Evolutionary conservation across 148 eudicot species (phyloP), one percentile per base, ranked within the genome.

Genomic region (Rhododendron williamsianum): DNA sequence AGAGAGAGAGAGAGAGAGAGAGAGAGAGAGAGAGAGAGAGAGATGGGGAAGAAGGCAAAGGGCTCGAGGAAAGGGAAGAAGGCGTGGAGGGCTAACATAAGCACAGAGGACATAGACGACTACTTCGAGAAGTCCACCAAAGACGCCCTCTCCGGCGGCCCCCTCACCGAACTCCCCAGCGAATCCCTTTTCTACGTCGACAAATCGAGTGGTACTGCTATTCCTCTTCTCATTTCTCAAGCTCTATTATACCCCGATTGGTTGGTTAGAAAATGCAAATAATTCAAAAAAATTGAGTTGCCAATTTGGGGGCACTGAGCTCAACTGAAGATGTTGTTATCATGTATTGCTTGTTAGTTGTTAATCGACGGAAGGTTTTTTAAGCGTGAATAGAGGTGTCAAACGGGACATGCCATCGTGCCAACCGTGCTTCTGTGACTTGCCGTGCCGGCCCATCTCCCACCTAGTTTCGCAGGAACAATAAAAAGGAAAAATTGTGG

Each of bases 101-200:
- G 96, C 90, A 91, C 99, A 0, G 89, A 90, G 76, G 99, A 93
- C 82, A 84, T 96, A 54, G 96, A 92, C 45, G 92, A 94, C 23
- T 94, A 84, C 90, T 92, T 88, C 79, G 97, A 96, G 76, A 92
- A 94, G 54, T 25, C 97, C 18, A 95, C 96, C 12, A 94, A 94
- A 67, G 99, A 96, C 82, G 98, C 98, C 30, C 94, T 92, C 87
- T 91, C 99, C 58, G 99, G 99, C 25, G 99, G 99, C 54, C 89
- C 97, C 2, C 94, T 96, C 65, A 86, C 95, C 54, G 81, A 90
- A 3, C 87, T 89, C 67, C 96, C 99, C 76, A 91, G 93, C 41
- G 94, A 91, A 4, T 88, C 93, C 35, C 94, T 96, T 51, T 95
- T 95, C 54, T 86, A 49, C 86, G 87, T 96, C 69, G 97, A 95